phyloP scores from a whole-genome alignment of 495 filamentous ascomycete species.

The Lineolata rhizophorae region DNA sequence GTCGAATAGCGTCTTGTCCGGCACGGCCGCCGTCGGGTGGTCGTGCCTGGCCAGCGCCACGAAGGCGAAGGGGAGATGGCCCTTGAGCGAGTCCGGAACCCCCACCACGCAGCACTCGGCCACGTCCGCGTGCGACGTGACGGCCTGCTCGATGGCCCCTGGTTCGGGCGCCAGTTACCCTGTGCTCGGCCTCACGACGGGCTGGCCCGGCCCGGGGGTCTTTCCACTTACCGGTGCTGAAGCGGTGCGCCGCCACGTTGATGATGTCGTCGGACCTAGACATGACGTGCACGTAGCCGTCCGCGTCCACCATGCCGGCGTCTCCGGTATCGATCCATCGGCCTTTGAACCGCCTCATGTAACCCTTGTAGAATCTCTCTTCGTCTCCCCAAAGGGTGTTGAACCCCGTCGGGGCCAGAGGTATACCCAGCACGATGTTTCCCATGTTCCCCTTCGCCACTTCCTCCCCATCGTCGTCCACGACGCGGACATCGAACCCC shows the following conservation, averaged over 20 bases:
- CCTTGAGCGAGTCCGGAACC: slow-evolving; percentile 69
- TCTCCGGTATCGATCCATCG: slow-evolving; percentile 81
- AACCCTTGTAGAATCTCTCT: slow-evolving; percentile 60
- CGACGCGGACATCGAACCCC: slow-evolving; percentile 66
- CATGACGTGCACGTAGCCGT: slow-evolving; percentile 77
- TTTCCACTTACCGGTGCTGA: slow-evolving; percentile 50
- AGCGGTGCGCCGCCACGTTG: slow-evolving; percentile 83
- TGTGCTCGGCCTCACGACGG: too few relatives aligned
- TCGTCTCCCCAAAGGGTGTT: slow-evolving; percentile 68
- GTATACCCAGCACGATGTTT: slow-evolving; percentile 69
- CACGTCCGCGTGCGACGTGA: slow-evolving; percentile 54
- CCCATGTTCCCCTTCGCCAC: slow-evolving; percentile 53
- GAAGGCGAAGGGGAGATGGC: slow-evolving; percentile 80
- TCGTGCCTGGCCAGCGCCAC: slow-evolving; percentile 32
- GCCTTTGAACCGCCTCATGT: slow-evolving; percentile 57
- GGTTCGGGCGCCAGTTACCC: too few relatives aligned
- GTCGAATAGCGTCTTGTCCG: slow-evolving; percentile 28
- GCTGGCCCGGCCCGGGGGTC: too few relatives aligned
- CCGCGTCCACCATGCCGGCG: slow-evolving; percentile 60
- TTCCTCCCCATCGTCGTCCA: slow-evolving; percentile 56
- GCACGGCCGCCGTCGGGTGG: slow-evolving; percentile 23
- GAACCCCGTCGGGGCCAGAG: slow-evolving; percentile 69
- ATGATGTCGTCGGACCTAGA: slow-evolving; percentile 77
- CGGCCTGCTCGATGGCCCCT: slow-evolving; percentile 76
- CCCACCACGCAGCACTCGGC: slow-evolving; percentile 69